These are phyloP conservation scores for Epichloe glyceriae DNA, from an alignment of 2,329 filamentous ascomycete genomes.

Conservation along the genomic window DNA sequence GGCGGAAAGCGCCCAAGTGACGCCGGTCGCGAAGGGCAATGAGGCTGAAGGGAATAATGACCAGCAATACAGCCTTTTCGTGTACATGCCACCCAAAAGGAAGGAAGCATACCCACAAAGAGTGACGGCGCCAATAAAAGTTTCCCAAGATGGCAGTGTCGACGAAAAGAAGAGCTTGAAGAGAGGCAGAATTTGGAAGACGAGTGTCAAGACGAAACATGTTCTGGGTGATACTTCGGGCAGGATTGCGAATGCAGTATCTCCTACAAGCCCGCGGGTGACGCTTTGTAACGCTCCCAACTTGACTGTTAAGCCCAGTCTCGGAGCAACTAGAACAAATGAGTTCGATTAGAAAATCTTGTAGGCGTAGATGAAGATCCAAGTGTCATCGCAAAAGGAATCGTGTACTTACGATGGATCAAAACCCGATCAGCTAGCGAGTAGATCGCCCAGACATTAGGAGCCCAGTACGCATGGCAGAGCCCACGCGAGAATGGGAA, in stretches of 20 bases:
- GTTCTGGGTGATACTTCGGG: conserved; percentile 69
- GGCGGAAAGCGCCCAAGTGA: conserved; percentile 82
- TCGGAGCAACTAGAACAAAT: conserved; percentile 55
- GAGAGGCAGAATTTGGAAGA: conserved; percentile 69
- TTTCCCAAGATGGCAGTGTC: conserved; percentile 66
- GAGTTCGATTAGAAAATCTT: background rate
- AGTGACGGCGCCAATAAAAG: conserved; percentile 78
- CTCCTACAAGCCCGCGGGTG: conserved; percentile 83
- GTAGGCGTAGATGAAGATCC: background rate
- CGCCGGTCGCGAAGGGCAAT: conserved; percentile 82
- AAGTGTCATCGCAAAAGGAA: background rate
- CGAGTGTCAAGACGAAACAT: conserved; percentile 72
- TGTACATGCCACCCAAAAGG: conserved; percentile 96
- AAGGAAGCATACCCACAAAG: conserved; percentile 94
- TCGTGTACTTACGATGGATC: conserved; percentile 54
- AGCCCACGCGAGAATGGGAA: conserved; percentile 91
- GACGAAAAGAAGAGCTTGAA: conserved; percentile 56
- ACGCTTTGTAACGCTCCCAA: conserved; percentile 70
- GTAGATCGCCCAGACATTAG: conserved; percentile 94
- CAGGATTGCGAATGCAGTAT: conserved; percentile 86
- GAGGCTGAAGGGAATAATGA: conserved; percentile 90
- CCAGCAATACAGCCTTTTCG: conserved; percentile 87
- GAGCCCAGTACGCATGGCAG: conserved; percentile 97
- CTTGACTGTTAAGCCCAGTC: conserved; percentile 62
- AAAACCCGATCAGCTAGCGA: conserved; percentile 77